Conservation (phyloP, 495 filamentous ascomycete species). For the Xylaria castorea region DNA sequence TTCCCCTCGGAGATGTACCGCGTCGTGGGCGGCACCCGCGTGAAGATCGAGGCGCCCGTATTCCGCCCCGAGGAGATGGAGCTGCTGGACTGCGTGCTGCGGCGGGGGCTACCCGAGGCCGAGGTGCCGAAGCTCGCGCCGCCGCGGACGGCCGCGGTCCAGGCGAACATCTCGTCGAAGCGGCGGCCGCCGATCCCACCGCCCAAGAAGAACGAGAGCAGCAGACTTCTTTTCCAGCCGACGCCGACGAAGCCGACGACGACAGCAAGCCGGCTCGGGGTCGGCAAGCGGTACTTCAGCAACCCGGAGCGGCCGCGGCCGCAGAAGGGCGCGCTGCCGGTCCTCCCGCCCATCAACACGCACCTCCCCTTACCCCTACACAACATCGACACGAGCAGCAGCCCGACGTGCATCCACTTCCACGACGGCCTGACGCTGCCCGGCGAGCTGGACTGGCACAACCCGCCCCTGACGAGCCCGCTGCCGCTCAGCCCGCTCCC, state of each 20-base stretch:
- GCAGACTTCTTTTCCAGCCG: neutral
- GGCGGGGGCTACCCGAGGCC: slow-evolving; percentile 16
- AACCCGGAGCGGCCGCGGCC: neutral
- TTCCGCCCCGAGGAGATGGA: slow-evolving; percentile 28
- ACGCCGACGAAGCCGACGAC: neutral
- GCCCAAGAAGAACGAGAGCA: slow-evolving; percentile 1
- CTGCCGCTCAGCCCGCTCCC: neutral
- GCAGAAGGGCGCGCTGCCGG: neutral
- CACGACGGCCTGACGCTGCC: slow-evolving; percentile 23
- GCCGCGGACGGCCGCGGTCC: neutral
- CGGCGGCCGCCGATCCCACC: slow-evolving; percentile 1
- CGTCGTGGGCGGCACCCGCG: slow-evolving; percentile 10
- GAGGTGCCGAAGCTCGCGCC: neutral
- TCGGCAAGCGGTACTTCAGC: neutral
- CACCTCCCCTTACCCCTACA: neutral
- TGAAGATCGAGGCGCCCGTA: slow-evolving; percentile 11
- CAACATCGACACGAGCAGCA: slow-evolving; percentile 21
- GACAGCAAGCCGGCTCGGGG: neutral
- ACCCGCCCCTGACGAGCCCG: slow-evolving; percentile 7
- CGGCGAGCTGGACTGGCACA: slow-evolving; percentile 24
- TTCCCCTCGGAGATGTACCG: slow-evolving; percentile 24
- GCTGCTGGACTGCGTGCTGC: slow-evolving; percentile 33
- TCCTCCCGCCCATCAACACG: slow-evolving; percentile 8
- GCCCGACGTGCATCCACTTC: slow-evolving; percentile 23
- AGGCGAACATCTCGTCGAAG: neutral